These are phyloP conservation scores for Stagonosporopsis tanaceti DNA, from an alignment of 2,329 filamentous ascomycete genomes.

Conservation along the genomic window DNA sequence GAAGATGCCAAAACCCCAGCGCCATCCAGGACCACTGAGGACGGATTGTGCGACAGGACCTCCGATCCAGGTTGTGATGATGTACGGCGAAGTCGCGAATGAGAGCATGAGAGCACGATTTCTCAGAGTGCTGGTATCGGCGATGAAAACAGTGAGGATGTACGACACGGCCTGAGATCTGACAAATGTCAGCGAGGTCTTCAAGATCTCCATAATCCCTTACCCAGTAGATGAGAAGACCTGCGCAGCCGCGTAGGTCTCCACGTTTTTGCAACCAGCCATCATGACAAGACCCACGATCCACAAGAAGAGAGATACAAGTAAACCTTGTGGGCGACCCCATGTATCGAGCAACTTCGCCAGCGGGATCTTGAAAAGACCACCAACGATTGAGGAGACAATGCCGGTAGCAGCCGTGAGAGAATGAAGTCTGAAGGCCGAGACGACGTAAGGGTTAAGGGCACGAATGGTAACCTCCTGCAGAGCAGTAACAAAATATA, in stretches of 20 bases:
- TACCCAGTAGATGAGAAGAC: slow-evolving; percentile 71
- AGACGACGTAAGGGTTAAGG: slow-evolving; percentile 49
- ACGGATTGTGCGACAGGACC: slow-evolving; percentile 65
- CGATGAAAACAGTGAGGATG: slow-evolving; percentile 69
- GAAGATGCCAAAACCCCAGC: slow-evolving; percentile 73
- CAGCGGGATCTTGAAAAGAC: slow-evolving; percentile 46
- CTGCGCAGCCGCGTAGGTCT: slow-evolving; percentile 68
- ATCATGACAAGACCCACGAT: slow-evolving; percentile 65
- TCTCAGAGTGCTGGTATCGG: slow-evolving; percentile 69
- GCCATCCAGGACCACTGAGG: slow-evolving; percentile 64
- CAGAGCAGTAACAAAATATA: slow-evolving; percentile 58
- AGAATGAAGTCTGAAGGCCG: slow-evolving; percentile 38
- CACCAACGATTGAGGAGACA: slow-evolving; percentile 44
- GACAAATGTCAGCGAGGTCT: neutral
- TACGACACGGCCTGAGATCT: slow-evolving; percentile 50
- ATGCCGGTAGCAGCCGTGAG: slow-evolving; percentile 45
- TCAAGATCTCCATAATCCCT: slow-evolving; percentile 55
- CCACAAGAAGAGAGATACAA: slow-evolving; percentile 36
- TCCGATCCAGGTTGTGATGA: slow-evolving; percentile 70
- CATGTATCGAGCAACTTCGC: slow-evolving; percentile 51
- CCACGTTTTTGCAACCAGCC: slow-evolving; percentile 66
- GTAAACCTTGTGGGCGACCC: slow-evolving; percentile 46
- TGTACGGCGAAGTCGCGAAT: slow-evolving; percentile 68
- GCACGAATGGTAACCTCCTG: slow-evolving; percentile 53
- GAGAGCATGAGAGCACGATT: slow-evolving; percentile 70